phyloP scores from a whole-genome alignment of 2,329 filamentous ascomycete species.

The Elsinoe batatas region DNA sequence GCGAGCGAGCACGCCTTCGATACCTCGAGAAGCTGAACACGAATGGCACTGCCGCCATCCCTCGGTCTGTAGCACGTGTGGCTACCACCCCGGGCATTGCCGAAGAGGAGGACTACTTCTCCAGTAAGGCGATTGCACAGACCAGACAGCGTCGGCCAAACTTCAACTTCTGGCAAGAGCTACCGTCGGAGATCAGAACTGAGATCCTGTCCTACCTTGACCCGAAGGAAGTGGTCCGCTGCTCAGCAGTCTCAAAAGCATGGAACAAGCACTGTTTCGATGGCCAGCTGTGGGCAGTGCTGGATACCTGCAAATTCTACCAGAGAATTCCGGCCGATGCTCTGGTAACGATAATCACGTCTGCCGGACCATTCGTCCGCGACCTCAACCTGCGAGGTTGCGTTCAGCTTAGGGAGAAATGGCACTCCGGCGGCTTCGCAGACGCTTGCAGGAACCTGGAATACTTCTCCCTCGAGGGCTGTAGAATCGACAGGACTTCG shows the following conservation, averaged over 20 bases:
- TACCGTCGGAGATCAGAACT: conserved; percentile 76
- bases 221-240: conserved; percentile 71
- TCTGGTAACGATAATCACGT: conserved; percentile 72
- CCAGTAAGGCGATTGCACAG: conserved; percentile 22
- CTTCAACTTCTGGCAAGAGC: conserved; percentile 64
- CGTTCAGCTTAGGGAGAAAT: conserved; percentile 75
- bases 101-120: conserved; percentile 20
- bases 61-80: conserved; percentile 39
- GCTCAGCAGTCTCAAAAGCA: conserved; percentile 64
- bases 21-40: conserved; percentile 37
- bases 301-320: conserved; percentile 78
- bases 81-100: conserved; percentile 23
- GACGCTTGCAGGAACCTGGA: conserved; percentile 78
- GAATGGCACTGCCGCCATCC: conserved; percentile 44
- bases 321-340: conserved; percentile 74
- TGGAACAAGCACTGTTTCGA: conserved; percentile 85
- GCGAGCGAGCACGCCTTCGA: conserved; percentile 47
- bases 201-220: conserved; percentile 65
- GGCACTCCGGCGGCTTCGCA: conserved; percentile 66
- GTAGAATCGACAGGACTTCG: conserved; percentile 67
- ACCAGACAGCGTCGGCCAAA: conserved; percentile 29
- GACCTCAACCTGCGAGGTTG: conserved; percentile 87
- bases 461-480: conserved; percentile 81
- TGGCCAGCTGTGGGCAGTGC: conserved; percentile 79
- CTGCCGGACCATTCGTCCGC: conserved; percentile 80